Conservation (phyloP, 1,284 basidiomycete species). For the Apiotrichum laibachii region DNA sequence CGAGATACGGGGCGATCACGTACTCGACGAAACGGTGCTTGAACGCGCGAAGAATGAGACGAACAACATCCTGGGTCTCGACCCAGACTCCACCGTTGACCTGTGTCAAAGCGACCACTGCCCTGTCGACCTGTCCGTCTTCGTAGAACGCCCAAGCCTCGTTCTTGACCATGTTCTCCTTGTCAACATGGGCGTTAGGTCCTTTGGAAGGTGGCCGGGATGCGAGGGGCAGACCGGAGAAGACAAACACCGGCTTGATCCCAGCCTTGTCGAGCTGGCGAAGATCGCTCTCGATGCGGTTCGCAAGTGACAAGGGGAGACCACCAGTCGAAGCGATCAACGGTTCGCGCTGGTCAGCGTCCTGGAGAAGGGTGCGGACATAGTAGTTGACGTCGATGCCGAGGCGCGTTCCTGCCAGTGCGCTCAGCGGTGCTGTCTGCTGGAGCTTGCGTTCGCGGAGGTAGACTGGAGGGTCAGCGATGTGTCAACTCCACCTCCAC, state of each 20-base stretch:
- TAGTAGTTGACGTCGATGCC: constrained; percentile 97
- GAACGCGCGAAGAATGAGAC: constrained; percentile 87
- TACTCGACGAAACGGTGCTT: constrained; percentile 95
- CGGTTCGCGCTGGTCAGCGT: constrained; percentile 73
- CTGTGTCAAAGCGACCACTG: constrained; percentile 75
- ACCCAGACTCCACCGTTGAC: constrained; percentile 59
- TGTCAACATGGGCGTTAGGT: constrained; percentile 59
- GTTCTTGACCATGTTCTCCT: constrained; percentile 50
- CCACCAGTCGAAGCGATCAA: constrained; percentile 92
- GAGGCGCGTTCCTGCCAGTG: constrained; percentile 85
- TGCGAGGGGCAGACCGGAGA: constrained; percentile 68
- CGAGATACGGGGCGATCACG: constrained; percentile 89
- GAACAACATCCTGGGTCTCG: constrained; percentile 82
- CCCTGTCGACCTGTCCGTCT: constrained; percentile 77
- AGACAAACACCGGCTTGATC: constrained; percentile 98
- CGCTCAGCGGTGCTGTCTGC: constrained; percentile 75
- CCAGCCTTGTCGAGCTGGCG: constrained; percentile 81
- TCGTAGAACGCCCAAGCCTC: constrained; percentile 91
- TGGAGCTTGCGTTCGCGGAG: constrained; percentile 82
- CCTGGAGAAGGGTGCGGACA: constrained; percentile 73
- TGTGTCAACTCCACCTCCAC: background rate
- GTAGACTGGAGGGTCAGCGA: constrained; percentile 58
- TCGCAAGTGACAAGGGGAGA: constrained; percentile 76
- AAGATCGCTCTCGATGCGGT: constrained; percentile 86
- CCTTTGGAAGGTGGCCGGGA: constrained; percentile 61